phyloP scores from a whole-genome alignment of 2,329 filamentous ascomycete genomes.

The Fonsecaea pedrosoi region DNA sequence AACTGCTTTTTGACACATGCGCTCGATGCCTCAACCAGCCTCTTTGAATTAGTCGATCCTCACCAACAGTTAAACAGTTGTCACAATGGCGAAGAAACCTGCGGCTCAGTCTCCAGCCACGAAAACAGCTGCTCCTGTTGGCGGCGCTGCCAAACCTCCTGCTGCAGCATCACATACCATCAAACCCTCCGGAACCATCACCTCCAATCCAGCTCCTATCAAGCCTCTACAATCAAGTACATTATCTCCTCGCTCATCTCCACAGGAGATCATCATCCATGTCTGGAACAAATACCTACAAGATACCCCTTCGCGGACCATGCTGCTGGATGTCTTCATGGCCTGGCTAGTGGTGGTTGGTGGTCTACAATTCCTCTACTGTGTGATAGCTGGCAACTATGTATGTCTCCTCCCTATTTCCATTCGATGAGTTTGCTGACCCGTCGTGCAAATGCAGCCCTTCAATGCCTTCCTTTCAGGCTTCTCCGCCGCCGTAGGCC shows the following conservation, averaged over 20 bases:
- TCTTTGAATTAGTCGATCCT: background rate
- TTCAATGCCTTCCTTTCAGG: slow-evolving; percentile 99
- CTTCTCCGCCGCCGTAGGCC: slow-evolving; percentile 91
- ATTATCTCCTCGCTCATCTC: slow-evolving; percentile 49
- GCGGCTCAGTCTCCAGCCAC: slow-evolving; percentile 39
- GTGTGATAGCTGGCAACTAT: slow-evolving; percentile 89
- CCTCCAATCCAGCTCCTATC: slow-evolving; percentile 41
- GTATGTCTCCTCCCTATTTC: slow-evolving; percentile 62
- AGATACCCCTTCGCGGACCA: slow-evolving; percentile 85
- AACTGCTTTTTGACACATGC: background rate
- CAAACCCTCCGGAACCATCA: slow-evolving; percentile 37
- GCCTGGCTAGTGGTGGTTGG: slow-evolving; percentile 83
- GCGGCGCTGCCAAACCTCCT: slow-evolving; percentile 39
- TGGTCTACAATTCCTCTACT: slow-evolving; percentile 92
- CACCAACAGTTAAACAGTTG: background rate
- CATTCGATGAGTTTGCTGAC: background rate
- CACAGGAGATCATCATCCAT: slow-evolving; percentile 67
- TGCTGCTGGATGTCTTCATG: slow-evolving; percentile 92
- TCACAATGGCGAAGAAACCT: slow-evolving; percentile 32
- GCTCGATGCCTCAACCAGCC: background rate
- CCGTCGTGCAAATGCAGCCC: slow-evolving; percentile 63
- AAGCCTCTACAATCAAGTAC: slow-evolving; percentile 37
- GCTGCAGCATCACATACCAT: slow-evolving; percentile 33
- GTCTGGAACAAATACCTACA: slow-evolving; percentile 80
- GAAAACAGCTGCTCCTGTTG: slow-evolving; percentile 38